Base-by-base conservation (phyloP, 2,329 filamentous ascomycete species). In the Phaeosphaeriaceae sp. region DNA sequence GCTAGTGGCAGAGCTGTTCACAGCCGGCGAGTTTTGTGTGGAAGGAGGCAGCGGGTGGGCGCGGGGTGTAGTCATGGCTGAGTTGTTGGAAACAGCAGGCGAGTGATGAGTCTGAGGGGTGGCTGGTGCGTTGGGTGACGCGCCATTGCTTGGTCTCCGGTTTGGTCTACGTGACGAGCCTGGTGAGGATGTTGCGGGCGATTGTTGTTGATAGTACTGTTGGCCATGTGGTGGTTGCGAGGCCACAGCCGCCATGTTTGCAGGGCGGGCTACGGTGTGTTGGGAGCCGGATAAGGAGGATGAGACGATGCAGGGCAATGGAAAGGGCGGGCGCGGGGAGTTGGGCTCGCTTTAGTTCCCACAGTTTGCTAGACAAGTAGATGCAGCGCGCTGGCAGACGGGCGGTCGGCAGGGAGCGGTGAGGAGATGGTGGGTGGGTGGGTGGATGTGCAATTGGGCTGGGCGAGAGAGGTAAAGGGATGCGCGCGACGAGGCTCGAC, bases 1-100 rank as follows among this genome's bases (percentile, higher is more conserved):
- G 44, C 88, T 85, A 49, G 74, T 76, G 83, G 76, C 79, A 77
- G 65, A 80, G 79, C 48, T 77, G 65, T 72, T 67, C 57, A 74
- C 69, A 54, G 71, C 64, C 47, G 78, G 72, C 34, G 78, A 75
- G 38, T 71, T 66, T 69, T 76, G 71, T 38, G 75, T 70, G 35
- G 73, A 70, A 17, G 73, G 68, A 34, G 77, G 69, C 51, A 74
- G 60, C 42, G 75, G 69, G 56, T 77, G 77, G 46, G 72, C 71
- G 62, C 73, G 76, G 45, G 79, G 75, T 47, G 78, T 69, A 56
- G 63, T 68, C 56, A 71, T 54, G 45, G 60, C 64, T 38, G 71
- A 64, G 64, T 59, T 58, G 67, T 61, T 57, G 55, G 75, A 69
- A 38, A 56, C 61, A 47, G 63, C 59, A 23, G 71, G 62, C 33